These are phyloP conservation scores for Podila epicladia DNA, from an alignment of 192 early-diverging fungal genomes.

Conservation along the genomic window DNA sequence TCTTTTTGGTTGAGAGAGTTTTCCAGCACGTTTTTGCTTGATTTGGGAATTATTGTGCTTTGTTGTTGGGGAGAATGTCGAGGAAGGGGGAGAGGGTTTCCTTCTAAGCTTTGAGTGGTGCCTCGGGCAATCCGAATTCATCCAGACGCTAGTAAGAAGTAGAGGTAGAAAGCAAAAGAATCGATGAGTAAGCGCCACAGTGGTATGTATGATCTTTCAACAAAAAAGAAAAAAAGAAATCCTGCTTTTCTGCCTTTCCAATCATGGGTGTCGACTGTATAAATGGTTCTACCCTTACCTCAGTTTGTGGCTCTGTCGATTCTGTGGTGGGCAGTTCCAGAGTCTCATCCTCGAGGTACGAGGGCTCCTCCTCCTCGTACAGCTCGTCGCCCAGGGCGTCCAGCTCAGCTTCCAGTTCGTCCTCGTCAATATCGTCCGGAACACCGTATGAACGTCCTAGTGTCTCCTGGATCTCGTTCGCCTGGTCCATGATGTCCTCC, in stretches of 20 bases:
- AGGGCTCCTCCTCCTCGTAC: slow-evolving; percentile 82
- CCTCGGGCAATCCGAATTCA: slow-evolving; percentile 63
- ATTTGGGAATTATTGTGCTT: neutral
- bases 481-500: slow-evolving; percentile 96
- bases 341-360: slow-evolving; percentile 82
- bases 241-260: neutral
- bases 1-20: too few relatives aligned
- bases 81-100: neutral
- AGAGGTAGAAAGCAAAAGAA: neutral
- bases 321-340: slow-evolving; percentile 59
- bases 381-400: slow-evolving; percentile 96
- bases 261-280: too few relatives aligned
- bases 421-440: slow-evolving; percentile 96
- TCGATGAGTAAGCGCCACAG: too few relatives aligned
- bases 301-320: slow-evolving; percentile 55
- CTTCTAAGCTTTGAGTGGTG: slow-evolving; percentile 58
- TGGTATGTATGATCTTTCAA: neutral
- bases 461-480: slow-evolving; percentile 97
- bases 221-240: neutral
- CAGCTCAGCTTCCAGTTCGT: slow-evolving; percentile 98
- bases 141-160: slow-evolving; percentile 54
- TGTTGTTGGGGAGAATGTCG: neutral
- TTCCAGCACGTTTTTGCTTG: too few relatives aligned
- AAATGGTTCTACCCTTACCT: slow-evolving; percentile 46
- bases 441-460: slow-evolving; percentile 91